Base-by-base conservation (phyloP, 2,329 filamentous ascomycete genomes). In the Fusarium incarnatum region DNA sequence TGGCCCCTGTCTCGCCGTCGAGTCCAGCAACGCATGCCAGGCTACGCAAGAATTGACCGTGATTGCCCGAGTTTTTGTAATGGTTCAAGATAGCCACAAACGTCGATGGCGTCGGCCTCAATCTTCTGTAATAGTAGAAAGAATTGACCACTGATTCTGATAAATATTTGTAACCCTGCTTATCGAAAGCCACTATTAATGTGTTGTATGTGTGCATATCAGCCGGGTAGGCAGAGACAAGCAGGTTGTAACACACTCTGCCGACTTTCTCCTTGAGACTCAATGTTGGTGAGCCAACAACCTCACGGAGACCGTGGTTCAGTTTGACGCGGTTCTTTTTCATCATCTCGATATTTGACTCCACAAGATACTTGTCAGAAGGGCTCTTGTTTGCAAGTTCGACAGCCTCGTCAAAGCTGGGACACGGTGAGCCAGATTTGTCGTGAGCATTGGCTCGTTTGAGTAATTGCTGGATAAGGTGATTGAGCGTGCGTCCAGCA, bases 201-300 rank as follows among this genome's bases (percentile, higher is more conserved):
- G 86, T 85, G 75, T 94, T 94, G 81, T 90, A 93, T 6, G 90
- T 93, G 68, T 89, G 84, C 37, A 92, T 85, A 66, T 88, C 88
- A 1, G 92, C 91, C 1, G 89, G 86, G 20, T 87, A 82, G 3
- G 84, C 77, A 4, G 88, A 89, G 6, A 88, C 81, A 18, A 93
- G 83, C 5, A 96, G 80, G 74, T 93, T 93, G 78, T 90, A 90
- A 77, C 86, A 88, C 55, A 89, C 81, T 41, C 77, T 76, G 42
- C 79, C 80, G 28, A 82, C 74, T 57, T 72, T 79, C 55, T 82
- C 79, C 55, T 77, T 79, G 8, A 78, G 59, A 28, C 55, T 58
- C 8, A 79, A 67, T 3, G 69, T 34, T 3, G 70, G 28, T 6
- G 75, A 65, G 16, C 70, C 59, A 20, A 80, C 59, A 18, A 80